Percentiles rank a stretch among this genome's conserved stretches.
Conservation (phyloP, 2,329 filamentous ascomycete genomes). For the Westerdykella sp. region DNA sequence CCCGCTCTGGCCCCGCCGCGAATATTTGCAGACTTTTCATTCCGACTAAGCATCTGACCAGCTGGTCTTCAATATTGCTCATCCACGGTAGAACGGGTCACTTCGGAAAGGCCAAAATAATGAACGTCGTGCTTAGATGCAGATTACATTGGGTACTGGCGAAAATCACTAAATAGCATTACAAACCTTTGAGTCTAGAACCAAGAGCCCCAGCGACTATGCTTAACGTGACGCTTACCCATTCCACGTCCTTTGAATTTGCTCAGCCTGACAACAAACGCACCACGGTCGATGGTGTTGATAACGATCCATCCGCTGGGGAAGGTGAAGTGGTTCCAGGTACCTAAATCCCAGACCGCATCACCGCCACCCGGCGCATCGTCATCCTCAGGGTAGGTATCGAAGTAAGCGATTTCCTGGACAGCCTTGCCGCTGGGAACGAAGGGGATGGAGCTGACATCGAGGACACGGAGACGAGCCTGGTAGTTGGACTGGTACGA, state of each 20-base stretch:
- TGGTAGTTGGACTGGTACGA: conserved; percentile 42
- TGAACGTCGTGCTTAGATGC: too few species aligned
- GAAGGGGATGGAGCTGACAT: conserved; percentile 36
- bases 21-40: too few species aligned
- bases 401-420: conserved; percentile 41
- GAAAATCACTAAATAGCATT: too few species aligned
- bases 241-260: conserved; percentile 6
- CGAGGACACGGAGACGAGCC: conserved; percentile 39
- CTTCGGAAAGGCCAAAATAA: too few species aligned
- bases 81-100: too few species aligned
- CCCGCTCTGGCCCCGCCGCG: too few species aligned
- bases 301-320: conserved; percentile 41
- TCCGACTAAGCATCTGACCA: too few species aligned
- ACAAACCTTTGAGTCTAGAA: not conserved
- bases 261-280: conserved; percentile 31
- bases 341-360: conserved; percentile 37
- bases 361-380: conserved; percentile 29
- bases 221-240: conserved; percentile 5
- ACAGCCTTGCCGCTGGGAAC: conserved; percentile 34
- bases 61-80: too few species aligned
- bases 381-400: conserved; percentile 40
- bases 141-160: too few species aligned
- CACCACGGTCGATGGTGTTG: conserved; percentile 46
- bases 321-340: conserved; percentile 40
- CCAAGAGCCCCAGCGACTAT: not conserved